Conservation (phyloP, 352 stramenopile species). For the Globisporangium uncinulatum region DNA sequence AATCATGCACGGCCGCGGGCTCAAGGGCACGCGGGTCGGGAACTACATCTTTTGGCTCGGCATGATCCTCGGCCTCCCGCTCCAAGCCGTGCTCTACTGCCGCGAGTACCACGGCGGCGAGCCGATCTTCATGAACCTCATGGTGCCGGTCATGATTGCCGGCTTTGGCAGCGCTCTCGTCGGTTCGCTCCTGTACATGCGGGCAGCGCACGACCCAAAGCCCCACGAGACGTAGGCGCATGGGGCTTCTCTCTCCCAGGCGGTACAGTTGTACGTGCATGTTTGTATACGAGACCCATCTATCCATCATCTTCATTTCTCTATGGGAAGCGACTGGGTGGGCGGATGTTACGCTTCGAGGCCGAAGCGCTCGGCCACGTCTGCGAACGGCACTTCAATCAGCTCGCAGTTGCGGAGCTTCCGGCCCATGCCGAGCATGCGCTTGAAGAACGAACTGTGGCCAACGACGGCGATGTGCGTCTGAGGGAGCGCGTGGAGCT, state of each 20-base stretch:
- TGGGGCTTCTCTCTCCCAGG: neutral
- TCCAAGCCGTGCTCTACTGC: slow-evolving; percentile 79
- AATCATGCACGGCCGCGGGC: slow-evolving; percentile 71
- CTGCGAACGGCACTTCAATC: slow-evolving; percentile 27
- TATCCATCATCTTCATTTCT: neutral
- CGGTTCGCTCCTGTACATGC: slow-evolving; percentile 41
- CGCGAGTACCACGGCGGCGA: slow-evolving; percentile 75
- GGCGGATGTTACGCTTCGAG: slow-evolving; percentile 1
- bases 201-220: slow-evolving; percentile 22
- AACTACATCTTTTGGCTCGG: slow-evolving; percentile 80
- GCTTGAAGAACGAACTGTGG: slow-evolving; percentile 84
- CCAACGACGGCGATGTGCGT: slow-evolving; percentile 74
- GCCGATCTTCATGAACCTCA: slow-evolving; percentile 72
- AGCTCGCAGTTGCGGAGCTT: slow-evolving; percentile 84
- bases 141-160: slow-evolving; percentile 69
- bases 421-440: slow-evolving; percentile 68
- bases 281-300: neutral
- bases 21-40: slow-evolving; percentile 67
- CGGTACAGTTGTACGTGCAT: neutral
- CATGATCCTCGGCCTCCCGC: slow-evolving; percentile 66
- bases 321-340: neutral
- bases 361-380: slow-evolving; percentile 18
- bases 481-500: slow-evolving; percentile 49
- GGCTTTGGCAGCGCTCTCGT: slow-evolving; percentile 47
- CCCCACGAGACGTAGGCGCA: neutral